Base-by-base conservation (phyloP, 2,329 filamentous ascomycete genomes). In the Cyanodermella asteris region DNA sequence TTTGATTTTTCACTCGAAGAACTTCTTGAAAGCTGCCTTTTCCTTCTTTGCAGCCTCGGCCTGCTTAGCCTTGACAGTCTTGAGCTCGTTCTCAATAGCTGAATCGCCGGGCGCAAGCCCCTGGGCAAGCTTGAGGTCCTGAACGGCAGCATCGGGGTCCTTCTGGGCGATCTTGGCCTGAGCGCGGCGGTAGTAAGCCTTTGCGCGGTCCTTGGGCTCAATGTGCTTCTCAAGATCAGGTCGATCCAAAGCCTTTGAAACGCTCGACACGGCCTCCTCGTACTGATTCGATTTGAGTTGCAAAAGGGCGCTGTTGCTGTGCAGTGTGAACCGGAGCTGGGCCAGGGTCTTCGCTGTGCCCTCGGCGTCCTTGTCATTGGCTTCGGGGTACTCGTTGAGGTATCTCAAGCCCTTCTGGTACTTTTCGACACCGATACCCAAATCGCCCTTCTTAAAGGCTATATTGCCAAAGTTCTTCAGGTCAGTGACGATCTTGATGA, bases 371-470 rank as follows among this genome's bases (percentile, higher is more conserved):
- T 66, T 61, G 20, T 87, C 75, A 13, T 53, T 47, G 2, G 59
- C 51, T 8, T 76, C 68, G 1, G 75, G 73, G 42, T 82, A 77
- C 48, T 90, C 77, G 48, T 84, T 77, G 31, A 91, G 57, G 49
- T 91, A 93, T 39, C 81, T 70, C 32, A 91, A 53, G 11, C 70
- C 82, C 57, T 97, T 97, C 48, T 90, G 70, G 55, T 97, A 97
- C 56, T 97, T 97, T 31, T 73, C 70, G 14, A 94, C 58, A 2
- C 71, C 84, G 16, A 76, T 51, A 18, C 57, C 48, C 19, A 73
- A 42, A 39, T 91, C 65, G 20, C 70, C 69, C 14, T 53, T 56
- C 59, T 93, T 93, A 64, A 93, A 93, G 2, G 82, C 81, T 38
- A 70, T 69, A 58, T 91, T 94, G 39, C 87, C 87, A 43, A 73